Conservation (phyloP, 2,329 filamentous ascomycete species). For the Aspergillus hiratsukae region DNA sequence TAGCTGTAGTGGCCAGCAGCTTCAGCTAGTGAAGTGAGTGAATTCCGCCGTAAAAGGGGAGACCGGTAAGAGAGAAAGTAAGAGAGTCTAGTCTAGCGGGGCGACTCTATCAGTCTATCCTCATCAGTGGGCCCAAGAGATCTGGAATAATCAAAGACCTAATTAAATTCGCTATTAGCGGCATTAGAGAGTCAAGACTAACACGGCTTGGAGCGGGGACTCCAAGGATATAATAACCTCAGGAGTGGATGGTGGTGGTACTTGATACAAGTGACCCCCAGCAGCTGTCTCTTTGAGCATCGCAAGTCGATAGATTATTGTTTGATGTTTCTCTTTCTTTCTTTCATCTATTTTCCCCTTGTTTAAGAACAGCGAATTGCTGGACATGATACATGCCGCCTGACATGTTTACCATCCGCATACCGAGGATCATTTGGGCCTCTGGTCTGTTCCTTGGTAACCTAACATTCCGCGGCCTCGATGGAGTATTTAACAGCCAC, state of each 20-base stretch:
- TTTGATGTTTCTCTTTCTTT: background rate
- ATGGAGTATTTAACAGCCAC: background rate
- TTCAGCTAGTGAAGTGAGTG: background rate
- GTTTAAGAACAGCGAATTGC: background rate
- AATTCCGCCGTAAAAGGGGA: conserved; percentile 7
- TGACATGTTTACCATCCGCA: background rate
- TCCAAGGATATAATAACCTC: background rate
- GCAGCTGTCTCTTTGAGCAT: background rate
- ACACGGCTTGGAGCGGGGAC: background rate
- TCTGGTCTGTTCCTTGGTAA: background rate
- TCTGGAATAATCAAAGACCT: conserved; percentile 17
- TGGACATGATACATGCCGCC: too few relatives aligned
- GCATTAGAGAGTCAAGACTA: background rate
- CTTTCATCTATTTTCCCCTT: background rate
- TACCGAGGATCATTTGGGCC: background rate
- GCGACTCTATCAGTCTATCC: conserved; percentile 7
- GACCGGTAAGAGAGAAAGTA: background rate
- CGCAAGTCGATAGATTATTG: too few relatives aligned
- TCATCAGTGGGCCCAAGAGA: conserved; percentile 17
- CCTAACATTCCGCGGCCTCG: background rate
- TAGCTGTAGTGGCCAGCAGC: conserved; percentile 3
- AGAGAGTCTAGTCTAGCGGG: background rate
- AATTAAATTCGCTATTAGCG: conserved; percentile 9
- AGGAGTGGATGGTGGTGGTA: background rate
- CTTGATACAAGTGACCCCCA: background rate